Evolutionary conservation across 768 basidiomycete genomes (phyloP), one percentile per base, ranked within the genome.

Genomic region (Erythrobasidium yunnanense): DNA sequence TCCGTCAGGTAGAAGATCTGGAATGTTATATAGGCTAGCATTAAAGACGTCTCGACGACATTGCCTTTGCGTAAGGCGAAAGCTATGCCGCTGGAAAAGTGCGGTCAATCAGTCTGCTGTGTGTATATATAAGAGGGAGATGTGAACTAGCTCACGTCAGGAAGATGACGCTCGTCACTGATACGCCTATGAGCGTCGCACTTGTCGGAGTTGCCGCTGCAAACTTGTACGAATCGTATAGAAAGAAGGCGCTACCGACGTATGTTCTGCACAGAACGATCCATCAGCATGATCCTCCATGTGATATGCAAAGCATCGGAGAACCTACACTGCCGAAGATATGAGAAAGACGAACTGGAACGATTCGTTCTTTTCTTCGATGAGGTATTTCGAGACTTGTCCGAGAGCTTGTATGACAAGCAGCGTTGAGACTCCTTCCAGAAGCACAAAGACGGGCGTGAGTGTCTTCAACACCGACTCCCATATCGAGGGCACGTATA

Each of bases 1-100:
- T 63, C 53, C 25, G 71, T 68, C 18, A 71, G 67, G 56, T 72
- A 68, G 56, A 72, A 72, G 67, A 71, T 69, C 49, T 72, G 70
- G 67, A 73, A 72, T 29, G 71, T 70, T 32, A 68, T 67, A 55
- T 73, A 73, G 18, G 71, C 71, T 54, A 30, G 34, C 66, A 73
- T 72, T 13, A 74, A 67, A 15, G 52, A 34, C 18, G 73, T 70
- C 68, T 74, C 73, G 23, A 74, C 71, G 2, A 71, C 70, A 58
- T 70, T 73, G 23, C 73, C 73, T 35, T 69, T 67, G 6, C 69
- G 65, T 27, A 70, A 33, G 17, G 63, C 65, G 53, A 74, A 74
- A 3, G 63, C 34, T 54, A 74, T 73, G 15, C 72, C 73, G 53
- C 54, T 66, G 50, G 2, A 22, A 30, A 4, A 20, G 20, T 27